A percentile compares a stretch with the other conserved stretches of the same genome.
Evolutionary conservation across 2,329 filamentous ascomycete species (phyloP).

Genomic region (Talaromyces sp.): DNA sequence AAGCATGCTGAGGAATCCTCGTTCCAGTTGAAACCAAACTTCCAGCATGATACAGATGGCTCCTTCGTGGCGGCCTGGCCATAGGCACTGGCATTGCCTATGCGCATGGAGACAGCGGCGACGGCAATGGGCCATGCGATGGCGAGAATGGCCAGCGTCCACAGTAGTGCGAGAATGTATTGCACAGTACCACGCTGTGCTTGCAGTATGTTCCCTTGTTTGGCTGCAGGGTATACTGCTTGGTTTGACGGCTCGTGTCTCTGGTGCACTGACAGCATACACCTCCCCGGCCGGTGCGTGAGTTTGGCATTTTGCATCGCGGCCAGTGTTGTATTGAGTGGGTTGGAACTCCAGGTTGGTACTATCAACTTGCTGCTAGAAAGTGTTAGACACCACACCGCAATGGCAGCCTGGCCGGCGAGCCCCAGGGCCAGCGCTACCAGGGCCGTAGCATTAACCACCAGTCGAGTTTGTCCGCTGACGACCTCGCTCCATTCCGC

Average conservation of each 20-base stretch:
- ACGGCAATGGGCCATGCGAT: background rate
- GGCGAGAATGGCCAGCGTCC: background rate
- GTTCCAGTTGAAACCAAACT: background rate
- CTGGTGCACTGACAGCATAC: background rate
- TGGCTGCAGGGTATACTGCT: background rate
- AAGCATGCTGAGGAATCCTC: background rate
- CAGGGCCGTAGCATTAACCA: background rate
- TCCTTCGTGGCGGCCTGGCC: background rate
- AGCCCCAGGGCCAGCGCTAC: background rate
- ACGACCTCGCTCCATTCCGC: too few relatives aligned
- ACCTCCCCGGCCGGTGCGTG: background rate
- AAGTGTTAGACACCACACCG: slow-evolving; percentile 11
- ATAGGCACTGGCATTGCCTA: background rate
- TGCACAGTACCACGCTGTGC: background rate
- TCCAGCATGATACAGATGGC: background rate
- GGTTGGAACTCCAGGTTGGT: slow-evolving; percentile 16
- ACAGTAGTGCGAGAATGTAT: background rate
- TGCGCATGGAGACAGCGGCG: background rate
- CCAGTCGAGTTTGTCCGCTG: background rate
- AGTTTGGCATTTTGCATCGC: background rate
- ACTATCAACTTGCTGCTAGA: background rate
- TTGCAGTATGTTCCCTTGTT: background rate
- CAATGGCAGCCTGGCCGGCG: slow-evolving; percentile 2
- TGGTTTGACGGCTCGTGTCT: background rate
- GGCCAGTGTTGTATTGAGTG: slow-evolving; percentile 13